These are phyloP conservation scores for Hortaea werneckii DNA, from an alignment of 2,329 filamentous ascomycete genomes.

Conservation along the genomic window DNA sequence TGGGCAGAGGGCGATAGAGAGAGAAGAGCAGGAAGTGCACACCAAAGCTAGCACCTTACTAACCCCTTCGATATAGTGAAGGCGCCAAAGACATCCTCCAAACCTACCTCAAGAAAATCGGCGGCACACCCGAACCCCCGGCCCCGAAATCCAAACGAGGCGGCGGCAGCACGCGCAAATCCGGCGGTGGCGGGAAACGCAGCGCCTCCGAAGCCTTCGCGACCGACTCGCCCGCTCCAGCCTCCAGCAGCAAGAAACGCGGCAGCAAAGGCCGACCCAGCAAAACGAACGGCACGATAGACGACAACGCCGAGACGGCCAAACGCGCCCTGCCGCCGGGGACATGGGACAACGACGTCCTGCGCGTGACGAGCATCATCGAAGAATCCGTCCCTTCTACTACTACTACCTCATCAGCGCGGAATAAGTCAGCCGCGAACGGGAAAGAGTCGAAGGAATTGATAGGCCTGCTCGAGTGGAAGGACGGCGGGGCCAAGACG, in stretches of 20 bases:
- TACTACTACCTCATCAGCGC: no score
- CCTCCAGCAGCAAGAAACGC: conserved; percentile 13
- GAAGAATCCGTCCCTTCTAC: conserved; percentile 36
- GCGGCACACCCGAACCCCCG: conserved; percentile 44
- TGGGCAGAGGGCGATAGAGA: no score
- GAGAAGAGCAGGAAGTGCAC: no score
- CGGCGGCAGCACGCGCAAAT: not conserved
- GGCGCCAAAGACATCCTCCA: conserved; percentile 46
- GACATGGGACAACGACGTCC: conserved; percentile 66
- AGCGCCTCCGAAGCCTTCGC: conserved; percentile 14
- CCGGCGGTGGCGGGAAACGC: not conserved
- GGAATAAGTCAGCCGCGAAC: not conserved
- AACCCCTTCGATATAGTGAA: conserved; percentile 1
- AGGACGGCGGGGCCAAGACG: conserved; percentile 56
- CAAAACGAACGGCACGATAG: conserved; percentile 20
- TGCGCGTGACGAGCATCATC: conserved; percentile 61
- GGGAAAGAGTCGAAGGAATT: conserved; percentile 39
- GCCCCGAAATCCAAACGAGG: conserved; percentile 14
- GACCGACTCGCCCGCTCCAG: conserved; percentile 18
- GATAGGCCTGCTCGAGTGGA: conserved; percentile 64
- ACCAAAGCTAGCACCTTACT: no score
- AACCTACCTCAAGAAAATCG: conserved; percentile 53
- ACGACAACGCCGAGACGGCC: not conserved
- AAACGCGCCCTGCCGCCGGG: conserved; percentile 59
- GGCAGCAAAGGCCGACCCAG: conserved; percentile 2